Conservation (phyloP, 2,329 filamentous ascomycete genomes). For the Beauveria caledonica region DNA sequence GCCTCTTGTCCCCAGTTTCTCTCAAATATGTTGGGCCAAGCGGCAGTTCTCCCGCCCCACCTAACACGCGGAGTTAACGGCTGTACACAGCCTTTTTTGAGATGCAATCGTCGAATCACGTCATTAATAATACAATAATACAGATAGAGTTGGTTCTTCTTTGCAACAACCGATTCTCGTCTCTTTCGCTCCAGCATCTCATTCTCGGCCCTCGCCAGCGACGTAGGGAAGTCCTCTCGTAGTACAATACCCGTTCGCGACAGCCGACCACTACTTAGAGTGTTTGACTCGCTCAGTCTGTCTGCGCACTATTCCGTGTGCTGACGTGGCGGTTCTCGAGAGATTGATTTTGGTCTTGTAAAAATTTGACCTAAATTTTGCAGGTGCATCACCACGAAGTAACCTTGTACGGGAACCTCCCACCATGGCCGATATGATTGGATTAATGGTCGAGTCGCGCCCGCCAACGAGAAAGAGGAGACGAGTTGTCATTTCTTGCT, state of each 20-base stretch:
- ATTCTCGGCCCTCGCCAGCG: not conserved
- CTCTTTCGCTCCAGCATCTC: not conserved
- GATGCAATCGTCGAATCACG: not conserved
- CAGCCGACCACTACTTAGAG: not conserved
- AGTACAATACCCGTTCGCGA: not conserved
- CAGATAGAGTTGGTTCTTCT: not conserved
- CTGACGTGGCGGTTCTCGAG: not conserved
- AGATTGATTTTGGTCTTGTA: not conserved
- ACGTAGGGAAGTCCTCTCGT: not conserved
- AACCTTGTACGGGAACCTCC: too few species aligned
- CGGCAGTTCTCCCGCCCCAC: slow-evolving; percentile 1
- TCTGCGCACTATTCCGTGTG: not conserved
- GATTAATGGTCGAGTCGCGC: slow-evolving; percentile 7
- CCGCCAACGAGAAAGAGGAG: slow-evolving; percentile 47
- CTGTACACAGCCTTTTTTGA: not conserved
- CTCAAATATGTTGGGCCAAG: not conserved
- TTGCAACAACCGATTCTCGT: not conserved
- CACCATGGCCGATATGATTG: slow-evolving; percentile 15
- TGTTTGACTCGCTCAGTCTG: not conserved
- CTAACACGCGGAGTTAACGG: slow-evolving; percentile 7
- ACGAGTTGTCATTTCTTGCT: slow-evolving; percentile 54
- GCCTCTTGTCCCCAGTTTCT: not conserved
- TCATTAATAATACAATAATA: slow-evolving; percentile 10
- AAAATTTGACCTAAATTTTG: not conserved
- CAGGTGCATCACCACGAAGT: not conserved